Percentiles rank a stretch among this genome's conserved stretches.
These are phyloP conservation scores for Hordeum marinum DNA, from an alignment of 176 grass and related monocot genomes.

Conservation along the genomic window DNA sequence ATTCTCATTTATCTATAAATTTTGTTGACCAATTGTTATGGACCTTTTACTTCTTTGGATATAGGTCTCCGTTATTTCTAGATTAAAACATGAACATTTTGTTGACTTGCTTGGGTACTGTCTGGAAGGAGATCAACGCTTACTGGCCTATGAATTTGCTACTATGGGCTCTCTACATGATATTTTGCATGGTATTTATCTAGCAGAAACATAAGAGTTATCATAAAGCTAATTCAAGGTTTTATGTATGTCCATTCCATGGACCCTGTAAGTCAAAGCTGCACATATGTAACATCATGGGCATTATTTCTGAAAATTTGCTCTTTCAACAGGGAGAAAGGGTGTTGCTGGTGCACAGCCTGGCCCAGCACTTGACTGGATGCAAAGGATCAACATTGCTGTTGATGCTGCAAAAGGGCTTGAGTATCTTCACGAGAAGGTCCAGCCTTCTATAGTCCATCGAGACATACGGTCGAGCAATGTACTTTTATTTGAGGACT, in stretches of 20 bases:
- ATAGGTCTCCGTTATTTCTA: slow-evolving; percentile 55
- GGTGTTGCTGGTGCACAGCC: slow-evolving; percentile 74
- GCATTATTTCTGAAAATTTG: neutral
- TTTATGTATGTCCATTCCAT: neutral
- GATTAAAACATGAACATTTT: slow-evolving; percentile 68
- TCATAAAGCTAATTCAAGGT: neutral
- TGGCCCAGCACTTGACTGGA: slow-evolving; percentile 69
- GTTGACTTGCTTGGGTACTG: slow-evolving; percentile 65
- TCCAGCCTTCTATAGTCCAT: slow-evolving; percentile 71
- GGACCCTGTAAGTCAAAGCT: neutral
- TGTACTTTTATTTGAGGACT: slow-evolving; percentile 79
- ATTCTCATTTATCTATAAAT: neutral
- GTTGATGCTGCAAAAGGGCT: slow-evolving; percentile 78
- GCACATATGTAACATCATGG: neutral
- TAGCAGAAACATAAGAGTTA: slow-evolving; percentile 2
- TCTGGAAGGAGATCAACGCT: slow-evolving; percentile 49
- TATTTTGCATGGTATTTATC: slow-evolving; percentile 64
- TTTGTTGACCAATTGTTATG: neutral
- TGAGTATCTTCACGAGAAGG: slow-evolving; percentile 82
- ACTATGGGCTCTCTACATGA: slow-evolving; percentile 81
- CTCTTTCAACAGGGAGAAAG: slow-evolving; percentile 55
- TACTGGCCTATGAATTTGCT: slow-evolving; percentile 71
- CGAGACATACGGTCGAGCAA: slow-evolving; percentile 74
- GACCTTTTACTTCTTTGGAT: neutral
- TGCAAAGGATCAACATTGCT: slow-evolving; percentile 60